Evolutionary conservation across 139 green algal genomes (phyloP), one percentile per base, ranked within the genome.

Genomic region (Dunaliella primolecta): DNA sequence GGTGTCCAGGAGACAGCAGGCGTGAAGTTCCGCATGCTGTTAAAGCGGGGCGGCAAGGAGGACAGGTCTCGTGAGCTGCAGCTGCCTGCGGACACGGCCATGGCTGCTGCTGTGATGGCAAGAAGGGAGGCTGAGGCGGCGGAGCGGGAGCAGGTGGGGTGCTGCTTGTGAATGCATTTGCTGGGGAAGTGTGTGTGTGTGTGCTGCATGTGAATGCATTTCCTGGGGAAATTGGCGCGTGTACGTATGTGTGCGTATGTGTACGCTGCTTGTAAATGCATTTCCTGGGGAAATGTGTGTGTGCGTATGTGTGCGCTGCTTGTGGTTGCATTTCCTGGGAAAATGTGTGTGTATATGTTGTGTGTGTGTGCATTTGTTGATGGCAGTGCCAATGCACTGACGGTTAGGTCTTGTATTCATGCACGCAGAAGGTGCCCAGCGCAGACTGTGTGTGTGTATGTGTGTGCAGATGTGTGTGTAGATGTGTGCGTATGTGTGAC

Each of bases 1-100:
- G n/a, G n/a, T n/a, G n/a, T n/a, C n/a, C n/a, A n/a, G n/a, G n/a
- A n/a, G n/a, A 75, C 25, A 25, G 56, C 29, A 31, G 56, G 55
- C 0, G 80, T 94, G 1, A 86, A 83, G 21, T 92, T 94, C 84
- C 89, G 88, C 55, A 79, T 94, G 85, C 84, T 94, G 77, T 87
- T 94, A 80, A 93, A 92, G 85, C 82, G 82, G 3, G 86, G 88
- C 11, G 91, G 91, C 38, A 90, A 88, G 78, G 91, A 94, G 29
- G 91, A 94, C 85, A 80, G 83, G 21, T 80, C 76, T 29, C 36
- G 34, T 79, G 89, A 92, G 84, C 57, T 91, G 36, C 88, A 90
- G 88, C 83, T 95, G n/a, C 92, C 93, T 0, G 81, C 83, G 3
- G 88, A 80, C 37, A 81, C 89, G 0, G 85, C 86, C 0, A 80